These are phyloP conservation scores for Beauveria pseudobassiana DNA, from an alignment of 2,329 filamentous ascomycete genomes.

Conservation along the genomic window DNA sequence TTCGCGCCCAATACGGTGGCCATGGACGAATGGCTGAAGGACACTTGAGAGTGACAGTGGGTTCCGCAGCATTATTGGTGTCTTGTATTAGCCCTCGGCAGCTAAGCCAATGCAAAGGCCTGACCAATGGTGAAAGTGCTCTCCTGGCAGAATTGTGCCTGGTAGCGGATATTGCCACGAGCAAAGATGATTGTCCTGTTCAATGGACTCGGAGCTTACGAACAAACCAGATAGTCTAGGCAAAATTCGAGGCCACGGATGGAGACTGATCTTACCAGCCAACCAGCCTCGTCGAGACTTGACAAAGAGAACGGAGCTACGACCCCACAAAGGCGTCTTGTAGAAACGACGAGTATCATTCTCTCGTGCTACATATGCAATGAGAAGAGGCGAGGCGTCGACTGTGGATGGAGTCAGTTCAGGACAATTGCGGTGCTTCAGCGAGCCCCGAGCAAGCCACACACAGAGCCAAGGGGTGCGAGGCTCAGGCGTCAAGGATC, in stretches of 20 bases:
- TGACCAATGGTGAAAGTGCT: background rate
- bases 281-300: background rate
- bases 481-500: background rate
- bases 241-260: background rate
- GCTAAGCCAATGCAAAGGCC: background rate
- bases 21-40: background rate
- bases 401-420: background rate
- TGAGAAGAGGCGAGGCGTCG: background rate
- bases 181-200: background rate
- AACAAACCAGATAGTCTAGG: background rate
- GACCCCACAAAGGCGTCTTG: background rate
- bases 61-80: background rate
- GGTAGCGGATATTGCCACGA: background rate
- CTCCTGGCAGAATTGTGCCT: background rate
- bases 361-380: background rate
- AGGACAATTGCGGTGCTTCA: background rate
- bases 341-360: slow-evolving; percentile 10
- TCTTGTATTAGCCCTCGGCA: background rate
- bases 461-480: background rate
- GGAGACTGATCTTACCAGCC: background rate
- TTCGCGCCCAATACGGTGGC: background rate
- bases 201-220: background rate
- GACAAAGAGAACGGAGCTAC: slow-evolving; percentile 3
- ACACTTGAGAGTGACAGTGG: background rate
- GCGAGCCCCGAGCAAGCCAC: slow-evolving; percentile 4